Percentiles rank a stretch among this genome's conserved stretches.
phyloP scores from a whole-genome alignment of 805 yeast species.

The Jamesozyma piceae region DNA sequence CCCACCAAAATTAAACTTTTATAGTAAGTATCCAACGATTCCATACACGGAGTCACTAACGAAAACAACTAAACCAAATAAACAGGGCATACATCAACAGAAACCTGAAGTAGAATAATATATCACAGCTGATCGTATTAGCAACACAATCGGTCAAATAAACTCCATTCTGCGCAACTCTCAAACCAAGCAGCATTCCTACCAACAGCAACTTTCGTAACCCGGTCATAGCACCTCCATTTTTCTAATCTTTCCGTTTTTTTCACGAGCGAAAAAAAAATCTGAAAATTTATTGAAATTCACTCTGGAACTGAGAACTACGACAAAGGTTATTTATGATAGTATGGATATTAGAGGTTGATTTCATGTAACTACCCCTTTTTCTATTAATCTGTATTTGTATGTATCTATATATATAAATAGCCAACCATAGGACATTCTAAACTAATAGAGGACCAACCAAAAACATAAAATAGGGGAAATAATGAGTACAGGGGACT shows the following conservation, averaged over 20 bases:
- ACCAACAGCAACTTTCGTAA: too few species aligned
- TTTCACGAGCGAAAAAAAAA: not conserved
- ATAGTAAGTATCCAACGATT: conserved; percentile 26
- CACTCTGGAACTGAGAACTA: not conserved
- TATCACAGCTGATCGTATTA: too few species aligned
- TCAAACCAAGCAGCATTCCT: not conserved
- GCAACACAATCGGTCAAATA: too few species aligned
- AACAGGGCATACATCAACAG: not conserved
- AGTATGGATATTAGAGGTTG: too few species aligned
- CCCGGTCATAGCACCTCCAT: not conserved
- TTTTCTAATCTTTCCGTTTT: not conserved
- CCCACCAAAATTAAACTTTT: conserved; percentile 10
- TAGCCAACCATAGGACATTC: not conserved
- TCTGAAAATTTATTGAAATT: not conserved
- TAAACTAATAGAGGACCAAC: not conserved
- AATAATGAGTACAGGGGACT: conserved; percentile 52
- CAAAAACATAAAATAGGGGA: not conserved
- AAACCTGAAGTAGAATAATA: too few species aligned
- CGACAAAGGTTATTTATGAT: not conserved
- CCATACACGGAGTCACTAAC: conserved; percentile 25
- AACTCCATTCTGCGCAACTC: not conserved
- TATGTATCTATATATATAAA: not conserved
- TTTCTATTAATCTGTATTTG: not conserved
- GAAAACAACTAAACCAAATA: conserved; percentile 5
- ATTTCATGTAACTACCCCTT: not conserved